These are phyloP conservation scores for Trifolium pratense DNA, from an alignment of 306 rosid species.

Conservation along the genomic window DNA sequence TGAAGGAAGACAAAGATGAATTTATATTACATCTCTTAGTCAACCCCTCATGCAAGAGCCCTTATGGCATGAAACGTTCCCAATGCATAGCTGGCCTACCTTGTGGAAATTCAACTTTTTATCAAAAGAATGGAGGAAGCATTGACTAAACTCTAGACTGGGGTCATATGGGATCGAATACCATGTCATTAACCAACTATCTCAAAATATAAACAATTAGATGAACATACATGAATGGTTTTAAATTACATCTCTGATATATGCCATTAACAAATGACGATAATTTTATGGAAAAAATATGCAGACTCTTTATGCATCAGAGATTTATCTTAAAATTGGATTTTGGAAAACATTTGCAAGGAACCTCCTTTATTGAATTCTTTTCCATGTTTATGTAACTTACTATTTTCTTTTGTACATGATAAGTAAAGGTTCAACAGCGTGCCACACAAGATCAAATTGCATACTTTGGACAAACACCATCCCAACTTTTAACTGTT, in stretches of 20 bases:
- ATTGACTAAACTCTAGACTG: background rate
- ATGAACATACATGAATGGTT: background rate
- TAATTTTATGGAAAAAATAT: conserved; percentile 5
- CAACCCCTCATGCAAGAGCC: conserved; percentile 8
- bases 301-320: background rate
- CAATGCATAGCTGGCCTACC: background rate
- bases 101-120: background rate
- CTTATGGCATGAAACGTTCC: background rate
- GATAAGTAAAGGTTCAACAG: conserved; percentile 76
- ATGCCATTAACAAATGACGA: background rate
- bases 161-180: background rate
- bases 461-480: conserved; percentile 98
- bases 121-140: background rate
- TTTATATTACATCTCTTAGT: background rate
- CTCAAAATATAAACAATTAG: background rate
- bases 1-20: background rate
- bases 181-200: conserved; percentile 1
- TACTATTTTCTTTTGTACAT: conserved; percentile 26
- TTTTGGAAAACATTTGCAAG: conserved; percentile 5
- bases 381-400: conserved; percentile 29
- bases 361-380: conserved; percentile 25
- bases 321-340: conserved; percentile 14
- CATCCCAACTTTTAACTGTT: conserved; percentile 86
- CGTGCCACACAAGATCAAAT: conserved; percentile 97
- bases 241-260: background rate